Percentiles rank a stretch among this genome's conserved stretches.
phyloP scores from a whole-genome alignment of 805 yeast genomes.

The Ogataea salicorniae region DNA sequence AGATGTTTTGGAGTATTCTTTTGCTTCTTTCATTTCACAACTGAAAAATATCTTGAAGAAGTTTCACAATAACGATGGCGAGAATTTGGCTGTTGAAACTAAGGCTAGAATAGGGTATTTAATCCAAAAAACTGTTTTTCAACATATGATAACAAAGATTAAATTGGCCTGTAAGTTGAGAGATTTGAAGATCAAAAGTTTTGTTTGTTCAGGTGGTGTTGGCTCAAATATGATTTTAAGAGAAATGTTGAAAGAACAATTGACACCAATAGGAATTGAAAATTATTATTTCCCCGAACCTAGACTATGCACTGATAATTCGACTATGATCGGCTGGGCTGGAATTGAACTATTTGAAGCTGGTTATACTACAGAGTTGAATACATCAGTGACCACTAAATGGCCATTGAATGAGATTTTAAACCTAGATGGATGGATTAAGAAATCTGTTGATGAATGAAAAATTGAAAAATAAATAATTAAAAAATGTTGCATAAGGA shows the following conservation, averaged over 20 bases:
- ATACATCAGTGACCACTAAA: constrained; percentile 61
- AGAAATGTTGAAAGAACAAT: constrained; percentile 35
- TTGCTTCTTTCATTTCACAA: constrained; percentile 56
- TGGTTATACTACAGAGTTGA: constrained; percentile 45
- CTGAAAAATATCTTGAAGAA: constrained; percentile 25
- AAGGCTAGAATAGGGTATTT: constrained; percentile 48
- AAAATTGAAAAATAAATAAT: not conserved
- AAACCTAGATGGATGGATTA: constrained; percentile 48
- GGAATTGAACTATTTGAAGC: constrained; percentile 81
- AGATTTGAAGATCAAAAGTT: constrained; percentile 37
- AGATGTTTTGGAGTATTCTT: constrained; percentile 55
- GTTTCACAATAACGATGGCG: constrained; percentile 12
- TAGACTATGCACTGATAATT: constrained; percentile 85
- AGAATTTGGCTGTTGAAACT: constrained; percentile 17
- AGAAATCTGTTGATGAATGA: not conserved
- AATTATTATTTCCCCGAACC: constrained; percentile 63
- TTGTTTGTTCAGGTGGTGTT: constrained; percentile 93
- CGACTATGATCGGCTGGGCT: constrained; percentile 97
- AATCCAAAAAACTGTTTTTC: constrained; percentile 62
- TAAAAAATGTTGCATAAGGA: not conserved
- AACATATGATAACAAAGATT: constrained; percentile 66
- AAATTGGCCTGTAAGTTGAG: constrained; percentile 41
- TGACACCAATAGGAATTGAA: constrained; percentile 27
- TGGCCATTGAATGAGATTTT: constrained; percentile 71
- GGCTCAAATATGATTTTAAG: constrained; percentile 68